Evolutionary conservation across 192 early-diverging fungal species (phyloP), one percentile per base, ranked within the genome.

Genomic region (Rhizophagus prolifer): DNA sequence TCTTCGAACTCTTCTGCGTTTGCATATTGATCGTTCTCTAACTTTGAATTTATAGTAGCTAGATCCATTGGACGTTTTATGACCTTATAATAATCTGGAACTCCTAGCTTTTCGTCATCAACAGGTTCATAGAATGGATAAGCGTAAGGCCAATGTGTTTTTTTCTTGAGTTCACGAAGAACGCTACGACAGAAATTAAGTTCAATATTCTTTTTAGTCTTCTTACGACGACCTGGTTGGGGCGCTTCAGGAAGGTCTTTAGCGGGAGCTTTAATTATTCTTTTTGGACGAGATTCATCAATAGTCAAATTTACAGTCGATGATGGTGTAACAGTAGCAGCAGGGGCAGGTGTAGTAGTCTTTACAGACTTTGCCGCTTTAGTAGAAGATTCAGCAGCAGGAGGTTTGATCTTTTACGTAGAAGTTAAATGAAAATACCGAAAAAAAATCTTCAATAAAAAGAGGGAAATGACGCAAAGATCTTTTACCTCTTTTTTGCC

Each of bases 81-180:
- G 67, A 98, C 87, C 4, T 83, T 83, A 34, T 89, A 88, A 84
- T 99, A 99, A 71, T 91, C 89, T 19, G 96, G 97, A 60, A 98
- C 94, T 69, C 88, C 87, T 74, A 97, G 86, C 4, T 87, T 88
- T 21, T 94, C 88, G 25, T 87, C 90, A 77, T 98, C 96, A 41
- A 99, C 97, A 9, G 98, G 96, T 67, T 87, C 85, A 62, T 91
- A 79, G 72, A 95, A 95, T 21, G 91, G 92, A 34, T 88, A 91
- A 38, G 88, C 88, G 60, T 92, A 90, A 72, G 88, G 86, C 61
- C 85, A 88, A 81, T 93, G 86, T 70, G 85, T 81, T 81, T 86
- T 87, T 59, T 93, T 93, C 75, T 86, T 84, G 72, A 94, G 84
- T 65, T 94, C 93, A 62, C 81, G 79, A 44, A 92, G 67, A 58